Conservation (phyloP, 129 eudicot genomes). For the Pseudognaphalium luteoalbum region DNA sequence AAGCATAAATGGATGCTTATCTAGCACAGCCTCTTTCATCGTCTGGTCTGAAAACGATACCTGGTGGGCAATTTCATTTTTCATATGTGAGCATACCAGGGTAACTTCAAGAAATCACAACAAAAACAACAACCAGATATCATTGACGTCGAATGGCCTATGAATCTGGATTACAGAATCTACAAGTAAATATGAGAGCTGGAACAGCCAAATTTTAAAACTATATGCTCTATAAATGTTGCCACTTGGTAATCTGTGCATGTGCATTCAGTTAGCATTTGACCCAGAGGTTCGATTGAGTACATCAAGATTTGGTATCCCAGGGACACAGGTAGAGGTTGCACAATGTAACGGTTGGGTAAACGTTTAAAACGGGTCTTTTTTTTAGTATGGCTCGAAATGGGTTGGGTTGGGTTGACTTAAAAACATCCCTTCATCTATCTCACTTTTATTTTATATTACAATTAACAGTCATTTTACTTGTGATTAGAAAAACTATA, state of each 20-base stretch:
- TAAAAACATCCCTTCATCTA: background rate
- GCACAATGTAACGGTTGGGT: background rate
- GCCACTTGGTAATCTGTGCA: background rate
- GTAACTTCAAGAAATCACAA: background rate
- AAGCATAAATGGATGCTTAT: constrained; percentile 69
- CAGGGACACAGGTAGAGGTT: background rate
- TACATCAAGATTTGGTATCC: background rate
- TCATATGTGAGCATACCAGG: constrained; percentile 11
- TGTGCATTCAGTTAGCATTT: background rate
- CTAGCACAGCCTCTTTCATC: constrained; percentile 65
- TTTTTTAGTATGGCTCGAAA: background rate
- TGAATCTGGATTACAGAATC: background rate
- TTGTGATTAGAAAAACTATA: background rate
- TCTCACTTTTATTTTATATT: background rate
- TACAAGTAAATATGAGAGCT: background rate
- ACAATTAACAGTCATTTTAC: background rate
- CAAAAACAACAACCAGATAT: constrained; percentile 20
- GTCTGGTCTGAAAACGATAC: constrained; percentile 68
- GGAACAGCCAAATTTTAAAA: constrained; percentile 5
- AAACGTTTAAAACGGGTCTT: background rate
- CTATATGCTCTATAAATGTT: constrained; percentile 5
- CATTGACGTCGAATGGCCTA: background rate
- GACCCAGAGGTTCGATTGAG: background rate
- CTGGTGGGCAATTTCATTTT: constrained; percentile 42
- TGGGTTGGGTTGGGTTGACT: background rate